Evolutionary conservation across 2,329 filamentous ascomycete species (phyloP).

Genomic region (Fusarium floridanum): DNA sequence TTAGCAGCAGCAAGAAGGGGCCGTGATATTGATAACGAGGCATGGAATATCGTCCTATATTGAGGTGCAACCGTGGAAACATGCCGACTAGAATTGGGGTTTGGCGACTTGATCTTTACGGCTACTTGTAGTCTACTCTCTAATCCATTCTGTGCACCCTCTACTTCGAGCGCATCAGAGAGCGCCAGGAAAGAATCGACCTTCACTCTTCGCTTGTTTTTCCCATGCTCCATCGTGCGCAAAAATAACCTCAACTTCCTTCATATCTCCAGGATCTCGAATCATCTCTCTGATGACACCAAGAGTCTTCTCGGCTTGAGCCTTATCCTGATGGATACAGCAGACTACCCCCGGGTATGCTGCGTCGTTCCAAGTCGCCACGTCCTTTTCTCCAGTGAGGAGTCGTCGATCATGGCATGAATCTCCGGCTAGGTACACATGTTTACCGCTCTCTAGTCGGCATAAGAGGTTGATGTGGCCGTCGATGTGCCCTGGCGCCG

Average conservation of each 20-base stretch:
- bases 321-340: slow-evolving; percentile 17
- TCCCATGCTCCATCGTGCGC: slow-evolving; percentile 26
- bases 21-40: background rate
- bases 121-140: background rate
- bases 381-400: slow-evolving; percentile 13
- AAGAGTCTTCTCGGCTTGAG: slow-evolving; percentile 10
- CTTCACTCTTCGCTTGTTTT: background rate
- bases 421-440: slow-evolving; percentile 25
- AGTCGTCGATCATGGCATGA: slow-evolving; percentile 18
- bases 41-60: background rate
- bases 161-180: background rate
- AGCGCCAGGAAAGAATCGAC: background rate
- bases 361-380: slow-evolving; percentile 14
- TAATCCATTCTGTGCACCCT: background rate
- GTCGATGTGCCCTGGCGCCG: slow-evolving; percentile 15
- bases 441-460: slow-evolving; percentile 3
- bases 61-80: background rate
- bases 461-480: slow-evolving; percentile 25
- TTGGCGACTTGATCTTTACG: background rate
- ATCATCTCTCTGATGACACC: background rate
- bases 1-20: background rate
- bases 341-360: slow-evolving; percentile 1
- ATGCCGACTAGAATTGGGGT: background rate
- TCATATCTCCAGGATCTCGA: background rate
- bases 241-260: slow-evolving; percentile 18